Evolutionary conservation across 2,329 filamentous ascomycete genomes (phyloP).

Genomic region (Zymoseptoria ardabiliae): DNA sequence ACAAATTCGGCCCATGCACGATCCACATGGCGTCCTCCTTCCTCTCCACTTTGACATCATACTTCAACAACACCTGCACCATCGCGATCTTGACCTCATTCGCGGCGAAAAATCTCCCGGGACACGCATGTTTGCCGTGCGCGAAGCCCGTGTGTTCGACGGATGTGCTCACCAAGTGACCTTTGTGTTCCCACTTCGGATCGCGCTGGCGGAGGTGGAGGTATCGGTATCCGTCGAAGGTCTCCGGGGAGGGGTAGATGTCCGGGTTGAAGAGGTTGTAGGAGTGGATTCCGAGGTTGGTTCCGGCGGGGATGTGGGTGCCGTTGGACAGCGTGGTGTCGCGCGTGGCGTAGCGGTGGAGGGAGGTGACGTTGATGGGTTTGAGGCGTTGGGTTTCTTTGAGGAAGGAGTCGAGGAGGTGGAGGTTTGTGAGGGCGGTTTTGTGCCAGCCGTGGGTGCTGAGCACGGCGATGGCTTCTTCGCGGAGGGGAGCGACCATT

Average conservation of each 20-base stretch:
- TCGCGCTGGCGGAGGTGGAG: constrained; percentile 10
- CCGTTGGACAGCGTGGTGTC: constrained; percentile 24
- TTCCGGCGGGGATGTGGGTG: constrained; percentile 20
- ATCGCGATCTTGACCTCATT: constrained; percentile 31
- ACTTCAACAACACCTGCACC: constrained; percentile 28
- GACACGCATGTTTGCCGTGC: constrained; percentile 29
- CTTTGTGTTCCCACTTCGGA: constrained; percentile 15
- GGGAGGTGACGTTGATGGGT: constrained; percentile 11
- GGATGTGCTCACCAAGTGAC: constrained; percentile 14
- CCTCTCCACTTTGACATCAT: constrained; percentile 26
- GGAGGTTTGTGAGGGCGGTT: constrained; percentile 23
- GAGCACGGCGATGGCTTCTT: constrained; percentile 23
- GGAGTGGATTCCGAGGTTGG: constrained; percentile 10
- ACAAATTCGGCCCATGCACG: constrained; percentile 5
- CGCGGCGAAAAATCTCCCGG: constrained; percentile 31
- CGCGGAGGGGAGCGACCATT: constrained; percentile 13
- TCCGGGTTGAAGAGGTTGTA: constrained; percentile 11
- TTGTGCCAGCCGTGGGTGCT: constrained; percentile 25
- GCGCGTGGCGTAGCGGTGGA: constrained; percentile 21
- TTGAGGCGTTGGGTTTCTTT: constrained; percentile 29
- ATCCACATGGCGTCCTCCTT: constrained; percentile 2
- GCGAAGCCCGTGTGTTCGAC: constrained; percentile 23
- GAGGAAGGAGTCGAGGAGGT: constrained; percentile 29
- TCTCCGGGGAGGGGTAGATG: constrained; percentile 15
- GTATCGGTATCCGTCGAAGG: constrained; percentile 22